Evolutionary conservation across 345 rosid species (phyloP).

Genomic region (Dimocarpus longan): DNA sequence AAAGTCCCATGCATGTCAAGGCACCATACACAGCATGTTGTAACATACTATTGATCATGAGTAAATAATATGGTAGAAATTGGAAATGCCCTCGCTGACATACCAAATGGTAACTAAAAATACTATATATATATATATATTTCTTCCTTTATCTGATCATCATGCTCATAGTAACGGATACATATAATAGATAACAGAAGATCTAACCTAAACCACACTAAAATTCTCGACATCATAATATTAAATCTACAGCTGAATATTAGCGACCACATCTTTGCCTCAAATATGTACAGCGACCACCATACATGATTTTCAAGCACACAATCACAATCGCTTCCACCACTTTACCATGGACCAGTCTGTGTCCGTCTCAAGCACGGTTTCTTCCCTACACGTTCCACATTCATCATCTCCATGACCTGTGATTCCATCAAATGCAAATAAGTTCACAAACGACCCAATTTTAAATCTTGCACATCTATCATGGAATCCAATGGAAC

Average conservation of each 20-base stretch:
- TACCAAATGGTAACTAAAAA: not conserved
- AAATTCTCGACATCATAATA: conserved; percentile 4
- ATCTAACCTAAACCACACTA: conserved; percentile 21
- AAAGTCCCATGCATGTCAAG: not conserved
- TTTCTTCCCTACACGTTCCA: conserved; percentile 56
- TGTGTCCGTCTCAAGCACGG: conserved; percentile 75
- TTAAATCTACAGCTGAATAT: conserved; percentile 29
- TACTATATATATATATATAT: conserved; percentile 10
- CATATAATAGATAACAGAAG: conserved; percentile 1
- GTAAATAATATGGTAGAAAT: not conserved
- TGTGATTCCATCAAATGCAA: conserved; percentile 27
- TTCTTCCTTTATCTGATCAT: conserved; percentile 16
- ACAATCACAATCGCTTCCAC: conserved; percentile 24
- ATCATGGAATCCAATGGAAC: not conserved
- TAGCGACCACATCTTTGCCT: conserved; percentile 13
- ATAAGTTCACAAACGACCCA: not conserved
- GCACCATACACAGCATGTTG: not conserved
- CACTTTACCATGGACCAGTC: conserved; percentile 85
- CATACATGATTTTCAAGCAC: conserved; percentile 28
- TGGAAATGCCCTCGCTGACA: not conserved
- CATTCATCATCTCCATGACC: conserved; percentile 67
- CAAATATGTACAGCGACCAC: conserved; percentile 47
- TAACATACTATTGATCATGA: not conserved
- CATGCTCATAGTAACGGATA: conserved; percentile 5
- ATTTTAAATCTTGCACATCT: not conserved